Base-by-base conservation (phyloP, 768 basidiomycete species). In the Phylloporus scabripes region DNA sequence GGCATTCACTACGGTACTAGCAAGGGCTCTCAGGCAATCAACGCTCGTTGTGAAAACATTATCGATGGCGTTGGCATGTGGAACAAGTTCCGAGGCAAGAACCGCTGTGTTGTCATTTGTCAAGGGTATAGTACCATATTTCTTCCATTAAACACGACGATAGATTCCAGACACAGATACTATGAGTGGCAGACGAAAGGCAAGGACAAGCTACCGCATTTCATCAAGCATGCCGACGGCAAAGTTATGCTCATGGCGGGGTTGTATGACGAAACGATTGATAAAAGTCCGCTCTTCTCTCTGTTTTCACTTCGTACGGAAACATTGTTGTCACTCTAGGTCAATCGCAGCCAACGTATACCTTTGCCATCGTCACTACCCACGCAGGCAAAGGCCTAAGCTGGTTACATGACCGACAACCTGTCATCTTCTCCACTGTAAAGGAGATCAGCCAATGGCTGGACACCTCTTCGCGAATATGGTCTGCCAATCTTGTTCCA, bases 111-210 rank as follows among this genome's bases (percentile, higher is more conserved):
- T n/a, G 80, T 97, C 46, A 69, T 87, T 18, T 87, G 83, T 46
- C 78, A 91, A 63, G 89, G 90, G 76, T 87, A 70, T 57, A 65
- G 10, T 29, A 17, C 15, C n/a, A 2, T 10, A 7, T 8, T 32
- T 26, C 9, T 33, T 2, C 15, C 8, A 17, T 12, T 4, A 3
- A 18, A 5, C 20, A 11, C 11, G 7, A 33, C 33, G 36, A 45
- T 26, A 7, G 5, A 53, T 20, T 1, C 17, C 11, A 15, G 18
- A 18, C 11, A 24, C 36, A 91, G 91, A 26, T 96, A 96, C 65
- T 97, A 91, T 63, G 95, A 99, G 67, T 97, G 95, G 95, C 74
- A 90, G 36, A 85, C 82, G 49, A 90, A 85, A 63, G 87, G 84
- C 45, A 87, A 83, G 60, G 74, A 80, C 36, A 87, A 87, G 56